Evolutionary conservation across 257 asterid species (phyloP).

Genomic region (Echium plantagineum): DNA sequence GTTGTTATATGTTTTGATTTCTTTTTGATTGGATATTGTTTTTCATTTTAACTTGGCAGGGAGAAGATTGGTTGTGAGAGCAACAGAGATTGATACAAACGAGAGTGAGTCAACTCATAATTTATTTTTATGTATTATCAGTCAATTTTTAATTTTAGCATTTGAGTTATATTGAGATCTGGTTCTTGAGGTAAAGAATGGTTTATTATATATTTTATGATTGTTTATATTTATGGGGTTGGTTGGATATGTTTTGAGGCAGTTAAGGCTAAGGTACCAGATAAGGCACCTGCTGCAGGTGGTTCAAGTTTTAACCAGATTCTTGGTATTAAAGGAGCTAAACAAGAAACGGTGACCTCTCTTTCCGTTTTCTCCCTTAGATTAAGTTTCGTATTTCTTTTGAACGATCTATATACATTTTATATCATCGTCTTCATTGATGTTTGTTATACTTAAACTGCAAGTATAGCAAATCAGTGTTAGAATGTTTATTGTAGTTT

Average conservation of each 20-base stretch:
- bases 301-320: conserved; percentile 42
- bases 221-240: conserved; percentile 10
- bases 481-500: background rate
- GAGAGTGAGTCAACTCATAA: conserved; percentile 30
- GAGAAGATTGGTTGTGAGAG: conserved; percentile 56
- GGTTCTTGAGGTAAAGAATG: background rate
- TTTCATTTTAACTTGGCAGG: conserved; percentile 28
- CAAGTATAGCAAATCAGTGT: background rate
- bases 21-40: background rate
- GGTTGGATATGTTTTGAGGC: conserved; percentile 10
- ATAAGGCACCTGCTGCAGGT: conserved; percentile 27
- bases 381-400: background rate
- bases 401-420: background rate
- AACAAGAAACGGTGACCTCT: conserved; percentile 32
- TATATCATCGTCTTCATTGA: background rate
- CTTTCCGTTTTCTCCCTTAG: background rate
- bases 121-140: background rate
- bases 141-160: background rate
- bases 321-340: conserved; percentile 50
- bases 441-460: background rate
- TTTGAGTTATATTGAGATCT: background rate
- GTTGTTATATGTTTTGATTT: background rate
- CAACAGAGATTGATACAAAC: conserved; percentile 70
- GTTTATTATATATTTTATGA: background rate
- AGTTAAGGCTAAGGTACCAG: conserved; percentile 30